Evolutionary conservation across 1,139 yeast genomes (phyloP).

Genomic region (Debaryomyces udenii): DNA sequence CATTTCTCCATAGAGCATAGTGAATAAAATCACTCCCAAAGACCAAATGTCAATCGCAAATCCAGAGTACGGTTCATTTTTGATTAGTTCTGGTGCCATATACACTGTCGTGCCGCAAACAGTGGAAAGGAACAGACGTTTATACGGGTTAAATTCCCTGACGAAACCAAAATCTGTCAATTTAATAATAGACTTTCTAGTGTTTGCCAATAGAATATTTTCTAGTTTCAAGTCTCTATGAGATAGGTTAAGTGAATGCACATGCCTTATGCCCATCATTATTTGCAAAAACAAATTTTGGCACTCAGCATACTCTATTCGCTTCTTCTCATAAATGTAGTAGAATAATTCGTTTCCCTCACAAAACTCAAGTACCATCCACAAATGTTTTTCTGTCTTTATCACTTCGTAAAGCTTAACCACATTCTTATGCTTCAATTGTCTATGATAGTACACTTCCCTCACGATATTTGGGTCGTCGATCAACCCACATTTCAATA

Average conservation of each 20-base stretch:
- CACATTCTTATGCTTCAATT: slow-evolving; percentile 80
- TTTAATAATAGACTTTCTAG: slow-evolving; percentile 59
- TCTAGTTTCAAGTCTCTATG: slow-evolving; percentile 91
- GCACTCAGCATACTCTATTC: slow-evolving; percentile 58
- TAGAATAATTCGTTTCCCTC: slow-evolving; percentile 86
- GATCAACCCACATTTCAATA: slow-evolving; percentile 81
- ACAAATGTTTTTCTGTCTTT: slow-evolving; percentile 74
- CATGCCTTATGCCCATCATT: slow-evolving; percentile 79
- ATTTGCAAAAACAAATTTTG: slow-evolving; percentile 73
- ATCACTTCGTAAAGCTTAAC: slow-evolving; percentile 86
- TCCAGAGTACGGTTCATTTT: slow-evolving; percentile 74
- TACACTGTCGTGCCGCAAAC: slow-evolving; percentile 94
- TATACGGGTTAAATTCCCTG: slow-evolving; percentile 64
- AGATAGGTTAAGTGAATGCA: slow-evolving; percentile 79
- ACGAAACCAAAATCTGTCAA: slow-evolving; percentile 94
- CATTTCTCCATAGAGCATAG: slow-evolving; percentile 83
- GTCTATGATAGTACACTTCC: slow-evolving; percentile 87
- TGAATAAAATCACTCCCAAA: slow-evolving; percentile 87
- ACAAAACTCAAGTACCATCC: slow-evolving; percentile 91
- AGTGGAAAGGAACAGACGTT: slow-evolving; percentile 66
- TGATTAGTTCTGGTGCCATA: slow-evolving; percentile 92
- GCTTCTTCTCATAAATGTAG: slow-evolving; percentile 59
- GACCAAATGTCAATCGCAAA: slow-evolving; percentile 90
- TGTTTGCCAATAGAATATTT: slow-evolving; percentile 75
- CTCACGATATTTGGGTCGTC: slow-evolving; percentile 88